Percentiles rank a stretch among this genome's conserved stretches.
Evolutionary conservation across 805 yeast genomes (phyloP).

Genomic region (Yarrowia sp.): DNA sequence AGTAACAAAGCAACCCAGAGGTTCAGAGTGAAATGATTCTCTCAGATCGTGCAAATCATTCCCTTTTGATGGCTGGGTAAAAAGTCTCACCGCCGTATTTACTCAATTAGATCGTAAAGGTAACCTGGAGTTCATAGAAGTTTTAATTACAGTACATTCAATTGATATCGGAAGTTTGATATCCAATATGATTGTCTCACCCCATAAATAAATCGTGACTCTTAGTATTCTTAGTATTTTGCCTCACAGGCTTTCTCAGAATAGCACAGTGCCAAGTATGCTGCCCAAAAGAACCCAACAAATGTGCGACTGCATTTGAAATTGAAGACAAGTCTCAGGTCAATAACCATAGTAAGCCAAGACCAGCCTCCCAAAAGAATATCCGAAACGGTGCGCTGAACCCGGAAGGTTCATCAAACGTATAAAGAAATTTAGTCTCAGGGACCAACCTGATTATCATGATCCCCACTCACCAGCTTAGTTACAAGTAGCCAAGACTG

Average conservation of each 20-base stretch:
- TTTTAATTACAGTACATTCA: not conserved
- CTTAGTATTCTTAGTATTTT: not conserved
- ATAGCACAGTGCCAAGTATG: not conserved
- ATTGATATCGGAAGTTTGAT: not conserved
- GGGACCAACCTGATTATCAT: not conserved
- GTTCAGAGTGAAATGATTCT: not conserved
- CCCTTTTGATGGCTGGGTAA: not conserved
- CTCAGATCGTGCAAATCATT: not conserved
- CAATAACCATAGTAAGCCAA: not conserved
- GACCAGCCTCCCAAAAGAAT: not conserved
- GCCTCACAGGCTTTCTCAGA: not conserved
- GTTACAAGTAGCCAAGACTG: not conserved
- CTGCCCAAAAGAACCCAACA: no score
- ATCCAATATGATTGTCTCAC: constrained; percentile 1
- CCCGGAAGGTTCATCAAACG: not conserved
- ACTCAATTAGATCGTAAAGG: not conserved
- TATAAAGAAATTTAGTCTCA: not conserved
- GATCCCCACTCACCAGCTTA: not conserved
- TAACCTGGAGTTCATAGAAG: not conserved
- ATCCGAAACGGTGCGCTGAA: not conserved
- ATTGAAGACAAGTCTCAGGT: no score
- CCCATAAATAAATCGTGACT: not conserved
- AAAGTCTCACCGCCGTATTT: not conserved
- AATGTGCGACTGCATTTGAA: no score
- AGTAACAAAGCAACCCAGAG: not conserved